These are phyloP conservation scores for Lobosporangium transversale DNA, from an alignment of 192 early-diverging fungal species.

Conservation along the genomic window DNA sequence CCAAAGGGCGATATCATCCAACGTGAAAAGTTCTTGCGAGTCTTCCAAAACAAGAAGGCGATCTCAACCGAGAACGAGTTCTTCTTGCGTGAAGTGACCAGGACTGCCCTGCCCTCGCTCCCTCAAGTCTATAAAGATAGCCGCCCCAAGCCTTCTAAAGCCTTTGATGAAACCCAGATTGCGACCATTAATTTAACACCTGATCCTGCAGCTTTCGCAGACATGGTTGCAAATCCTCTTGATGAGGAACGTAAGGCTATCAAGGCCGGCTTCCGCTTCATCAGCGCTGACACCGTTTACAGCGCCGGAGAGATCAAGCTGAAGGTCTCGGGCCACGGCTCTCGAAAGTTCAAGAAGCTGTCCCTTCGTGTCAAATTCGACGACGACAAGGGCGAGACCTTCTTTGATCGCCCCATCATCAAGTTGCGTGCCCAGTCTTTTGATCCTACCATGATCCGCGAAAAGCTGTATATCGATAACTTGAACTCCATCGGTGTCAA, in stretches of 20 bases:
- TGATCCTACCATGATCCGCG: slow-evolving; percentile 56
- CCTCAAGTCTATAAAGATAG: slow-evolving; percentile 41
- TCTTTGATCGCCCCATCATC: slow-evolving; percentile 44
- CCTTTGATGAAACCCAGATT: slow-evolving; percentile 34
- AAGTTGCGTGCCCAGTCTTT: slow-evolving; percentile 53
- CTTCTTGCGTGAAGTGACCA: slow-evolving; percentile 16
- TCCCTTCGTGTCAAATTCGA: slow-evolving; percentile 54
- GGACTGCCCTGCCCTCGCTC: slow-evolving; percentile 14
- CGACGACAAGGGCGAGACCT: slow-evolving; percentile 21
- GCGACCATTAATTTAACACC: slow-evolving; percentile 33
- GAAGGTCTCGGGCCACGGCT: slow-evolving; percentile 45
- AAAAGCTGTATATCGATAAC: slow-evolving; percentile 57
- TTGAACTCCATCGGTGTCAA: slow-evolving; percentile 51
- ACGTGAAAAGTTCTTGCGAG: slow-evolving; percentile 17
- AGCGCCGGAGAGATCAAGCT: slow-evolving; percentile 40
- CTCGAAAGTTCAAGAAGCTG: slow-evolving; percentile 51
- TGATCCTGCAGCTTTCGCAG: slow-evolving; percentile 12
- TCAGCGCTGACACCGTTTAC: slow-evolving; percentile 1
- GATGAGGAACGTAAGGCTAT: slow-evolving; percentile 6
- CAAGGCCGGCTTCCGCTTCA: slow-evolving; percentile 25
- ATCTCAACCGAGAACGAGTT: slow-evolving; percentile 30
- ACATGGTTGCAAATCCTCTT: slow-evolving; percentile 10
- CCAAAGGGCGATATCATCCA: neutral
- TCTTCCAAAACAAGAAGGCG: slow-evolving; percentile 16
- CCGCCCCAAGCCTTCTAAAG: slow-evolving; percentile 23